Conservation (phyloP, 495 filamentous ascomycete species). For the Geoglossum glabrum region DNA sequence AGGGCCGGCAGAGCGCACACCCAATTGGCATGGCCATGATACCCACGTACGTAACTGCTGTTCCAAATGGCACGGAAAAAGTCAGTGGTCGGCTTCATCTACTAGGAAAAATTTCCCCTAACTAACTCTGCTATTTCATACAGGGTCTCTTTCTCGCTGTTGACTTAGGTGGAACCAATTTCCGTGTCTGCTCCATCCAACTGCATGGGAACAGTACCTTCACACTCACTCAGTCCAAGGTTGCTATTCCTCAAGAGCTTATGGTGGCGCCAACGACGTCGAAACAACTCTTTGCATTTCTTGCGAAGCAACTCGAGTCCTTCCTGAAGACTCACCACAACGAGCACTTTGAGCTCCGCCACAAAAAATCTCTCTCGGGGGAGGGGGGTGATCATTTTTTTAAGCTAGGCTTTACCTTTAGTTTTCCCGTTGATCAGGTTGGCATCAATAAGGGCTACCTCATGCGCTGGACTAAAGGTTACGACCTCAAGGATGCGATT, state of each 20-base stretch:
- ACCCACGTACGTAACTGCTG: slow-evolving; percentile 84
- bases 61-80: slow-evolving; percentile 96
- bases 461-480: slow-evolving; percentile 96
- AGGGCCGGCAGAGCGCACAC: slow-evolving; percentile 53
- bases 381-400: slow-evolving; percentile 53
- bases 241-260: slow-evolving; percentile 69
- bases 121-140: too few species aligned
- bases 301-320: slow-evolving; percentile 73
- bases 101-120: not conserved
- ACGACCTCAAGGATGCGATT: slow-evolving; percentile 80
- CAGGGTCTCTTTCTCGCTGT: slow-evolving; percentile 91
- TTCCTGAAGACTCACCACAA: slow-evolving; percentile 79
- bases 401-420: slow-evolving; percentile 90
- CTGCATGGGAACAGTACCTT: slow-evolving; percentile 87
- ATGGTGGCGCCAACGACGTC: slow-evolving; percentile 67
- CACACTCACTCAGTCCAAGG: slow-evolving; percentile 77
- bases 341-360: slow-evolving; percentile 62
- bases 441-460: slow-evolving; percentile 87
- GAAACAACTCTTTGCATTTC: slow-evolving; percentile 81
- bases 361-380: slow-evolving; percentile 28
- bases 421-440: slow-evolving; percentile 82
- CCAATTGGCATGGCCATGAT: slow-evolving; percentile 80
- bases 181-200: slow-evolving; percentile 86
- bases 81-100: slow-evolving; percentile 20
- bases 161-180: slow-evolving; percentile 92